phyloP scores from a whole-genome alignment of 495 filamentous ascomycete species.

The Penicillium crystallinum region DNA sequence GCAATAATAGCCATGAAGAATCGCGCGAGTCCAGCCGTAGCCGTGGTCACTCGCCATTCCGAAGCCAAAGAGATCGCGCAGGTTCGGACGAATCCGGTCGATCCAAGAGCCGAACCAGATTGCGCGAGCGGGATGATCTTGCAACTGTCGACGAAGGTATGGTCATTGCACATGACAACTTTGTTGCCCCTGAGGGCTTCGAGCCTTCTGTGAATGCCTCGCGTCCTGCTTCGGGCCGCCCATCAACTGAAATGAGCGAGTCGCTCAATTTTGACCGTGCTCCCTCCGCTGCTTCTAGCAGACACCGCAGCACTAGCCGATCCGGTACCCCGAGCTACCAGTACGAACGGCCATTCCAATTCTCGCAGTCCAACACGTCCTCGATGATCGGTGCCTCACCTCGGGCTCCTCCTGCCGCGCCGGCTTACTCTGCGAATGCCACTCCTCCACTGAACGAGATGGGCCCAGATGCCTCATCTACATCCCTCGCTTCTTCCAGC shows the following conservation, averaged over 20 bases:
- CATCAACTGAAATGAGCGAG: conserved; percentile 36
- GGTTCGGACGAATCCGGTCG: conserved; percentile 56
- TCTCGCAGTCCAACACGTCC: conserved; percentile 27
- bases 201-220: conserved; percentile 26
- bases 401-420: conserved; percentile 48
- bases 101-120: conserved; percentile 50
- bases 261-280: conserved; percentile 31
- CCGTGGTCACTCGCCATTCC: conserved; percentile 35
- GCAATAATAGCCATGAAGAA: conserved; percentile 33
- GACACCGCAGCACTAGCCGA: conserved; percentile 46
- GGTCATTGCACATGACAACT: conserved; percentile 25
- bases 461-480: conserved; percentile 26
- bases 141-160: conserved; percentile 34
- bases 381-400: conserved; percentile 45
- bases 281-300: conserved; percentile 37
- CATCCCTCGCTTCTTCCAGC: conserved; percentile 13
- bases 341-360: conserved; percentile 38
- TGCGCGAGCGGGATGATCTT: conserved; percentile 43
- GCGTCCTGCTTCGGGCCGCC: conserved; percentile 33
- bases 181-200: conserved; percentile 21
- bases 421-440: conserved; percentile 48
- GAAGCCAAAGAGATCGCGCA: conserved; percentile 52
- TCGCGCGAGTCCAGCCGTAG: conserved; percentile 40
- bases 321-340: conserved; percentile 36
- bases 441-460: conserved; percentile 49